Evolutionary conservation across 2,329 filamentous ascomycete genomes (phyloP), one percentile per base, ranked within the genome.

Genomic region (Ophiocordyceps camponoti-floridani): DNA sequence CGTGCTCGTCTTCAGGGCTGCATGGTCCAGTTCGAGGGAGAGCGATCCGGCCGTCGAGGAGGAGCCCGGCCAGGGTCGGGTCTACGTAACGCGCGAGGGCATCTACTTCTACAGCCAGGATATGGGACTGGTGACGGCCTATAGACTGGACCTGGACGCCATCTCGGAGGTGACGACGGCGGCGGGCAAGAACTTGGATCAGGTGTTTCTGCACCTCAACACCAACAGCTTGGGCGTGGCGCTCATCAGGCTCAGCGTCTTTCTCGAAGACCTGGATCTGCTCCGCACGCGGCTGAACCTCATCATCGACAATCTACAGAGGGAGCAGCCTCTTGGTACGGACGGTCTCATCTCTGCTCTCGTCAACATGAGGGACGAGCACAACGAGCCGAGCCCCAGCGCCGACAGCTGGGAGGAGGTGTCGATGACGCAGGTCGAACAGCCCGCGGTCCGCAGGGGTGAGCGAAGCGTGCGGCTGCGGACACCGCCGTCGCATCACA

Each of bases 71-170:
- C 73, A 73, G 45, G 74, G 91, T 1, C 77, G 91, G 44, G 79
- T 94, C 23, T 98, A 93, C 58, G 79, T 94, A 47, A 96, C 89
- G 1, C 72, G 81, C 0, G 79, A 82, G 49, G 83, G 88, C 50
- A 79, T 98, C 58, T 96, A 94, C 61, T 96, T 98, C 57, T 98
- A 95, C 62, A 93, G 88, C 53, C 84, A 96, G 56, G 84, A 95
- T 56, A 79, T 95, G 58, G 91, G 91, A 6, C 72, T 98, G 6
- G 82, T 96, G 1, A 71, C 94, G 33, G 84, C 89, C 1, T 89
- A 87, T 43, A 76, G 76, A 14, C 76, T 93, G 43, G 77, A 73
- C 45, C 69, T 98, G 46, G 73, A 79, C 45, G 78, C 74, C 42
- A 85, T 98, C 46, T 77, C 78, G 9, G 91, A 96, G 61, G 85